Percentiles rank a stretch among this genome's conserved stretches.
Conservation (phyloP, 805 yeast genomes). For the Scheffersomyces amazonensis region DNA sequence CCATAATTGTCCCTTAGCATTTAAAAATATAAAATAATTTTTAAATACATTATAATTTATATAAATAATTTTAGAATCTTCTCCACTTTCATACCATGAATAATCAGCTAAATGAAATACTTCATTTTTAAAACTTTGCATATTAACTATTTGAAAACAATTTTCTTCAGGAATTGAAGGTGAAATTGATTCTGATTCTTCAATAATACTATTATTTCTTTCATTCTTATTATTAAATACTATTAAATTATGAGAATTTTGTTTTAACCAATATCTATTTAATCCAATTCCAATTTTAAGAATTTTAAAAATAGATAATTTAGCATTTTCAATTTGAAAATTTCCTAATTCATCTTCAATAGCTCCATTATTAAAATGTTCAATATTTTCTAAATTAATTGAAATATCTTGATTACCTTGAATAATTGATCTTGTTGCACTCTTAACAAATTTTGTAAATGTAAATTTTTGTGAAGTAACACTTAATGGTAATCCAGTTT, state of each 20-base stretch:
- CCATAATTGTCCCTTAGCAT: conserved; percentile 25
- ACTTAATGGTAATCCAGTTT: conserved; percentile 33
- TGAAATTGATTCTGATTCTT: not conserved
- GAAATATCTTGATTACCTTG: conserved; percentile 17
- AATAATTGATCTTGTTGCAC: conserved; percentile 31
- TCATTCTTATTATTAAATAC: conserved; percentile 23
- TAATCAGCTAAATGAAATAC: conserved; percentile 21
- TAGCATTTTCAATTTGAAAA: conserved; percentile 22
- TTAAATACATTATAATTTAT: conserved; percentile 22
- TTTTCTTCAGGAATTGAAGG: conserved; percentile 5
- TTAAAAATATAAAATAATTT: conserved; percentile 27
- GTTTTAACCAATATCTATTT: conserved; percentile 32
- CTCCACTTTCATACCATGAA: conserved; percentile 23
- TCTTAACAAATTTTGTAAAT: conserved; percentile 24
- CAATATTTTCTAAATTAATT: conserved; percentile 31
- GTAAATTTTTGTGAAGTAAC: conserved; percentile 21
- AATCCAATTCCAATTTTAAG: conserved; percentile 33
- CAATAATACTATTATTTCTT: conserved; percentile 1
- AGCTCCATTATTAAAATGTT: conserved; percentile 24
- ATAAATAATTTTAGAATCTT: conserved; percentile 11
- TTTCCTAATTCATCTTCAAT: conserved; percentile 31
- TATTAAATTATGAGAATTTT: conserved; percentile 37
- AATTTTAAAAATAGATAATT: conserved; percentile 26
- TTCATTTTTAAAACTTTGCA: conserved; percentile 27
- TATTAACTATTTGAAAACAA: conserved; percentile 31